phyloP scores from a whole-genome alignment of 805 yeast genomes.

The Ogataea degrootiae region DNA sequence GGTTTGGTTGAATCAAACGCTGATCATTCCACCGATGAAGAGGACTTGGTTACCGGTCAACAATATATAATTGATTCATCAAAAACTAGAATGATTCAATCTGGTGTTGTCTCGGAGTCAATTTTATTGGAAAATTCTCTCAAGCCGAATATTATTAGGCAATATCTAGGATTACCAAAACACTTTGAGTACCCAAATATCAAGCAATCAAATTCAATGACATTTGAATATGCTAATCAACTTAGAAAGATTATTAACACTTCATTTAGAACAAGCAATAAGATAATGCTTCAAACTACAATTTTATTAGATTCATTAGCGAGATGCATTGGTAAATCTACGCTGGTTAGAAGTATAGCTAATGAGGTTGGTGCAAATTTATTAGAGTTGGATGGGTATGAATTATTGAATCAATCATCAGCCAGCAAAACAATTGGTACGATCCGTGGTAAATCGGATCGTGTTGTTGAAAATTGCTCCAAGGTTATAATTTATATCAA shows the following conservation, averaged over 20 bases:
- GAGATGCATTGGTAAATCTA: constrained; percentile 76
- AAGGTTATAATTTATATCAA: constrained; percentile 53
- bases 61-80: constrained; percentile 63
- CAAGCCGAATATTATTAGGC: constrained; percentile 5
- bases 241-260: constrained; percentile 54
- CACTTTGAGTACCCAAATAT: constrained; percentile 12
- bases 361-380: constrained; percentile 60
- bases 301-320: constrained; percentile 63
- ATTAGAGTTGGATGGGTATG: constrained; percentile 66
- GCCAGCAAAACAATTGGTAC: constrained; percentile 77
- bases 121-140: constrained; percentile 26
- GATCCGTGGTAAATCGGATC: constrained; percentile 71
- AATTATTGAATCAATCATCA: constrained; percentile 60
- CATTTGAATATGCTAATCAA: constrained; percentile 46
- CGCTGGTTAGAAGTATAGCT: constrained; percentile 52
- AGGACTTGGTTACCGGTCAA: constrained; percentile 13
- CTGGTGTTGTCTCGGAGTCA: constrained; percentile 48
- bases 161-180: constrained; percentile 11
- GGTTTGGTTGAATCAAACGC: constrained; percentile 32
- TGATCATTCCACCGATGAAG: constrained; percentile 19
- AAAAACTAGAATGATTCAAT: constrained; percentile 63
- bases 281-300: constrained; percentile 49
- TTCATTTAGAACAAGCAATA: constrained; percentile 30
- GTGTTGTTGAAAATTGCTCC: constrained; percentile 41
- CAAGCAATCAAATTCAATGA: constrained; percentile 7